Conservation (phyloP, 257 asterid genomes). For the Scutellaria baicalensis region DNA sequence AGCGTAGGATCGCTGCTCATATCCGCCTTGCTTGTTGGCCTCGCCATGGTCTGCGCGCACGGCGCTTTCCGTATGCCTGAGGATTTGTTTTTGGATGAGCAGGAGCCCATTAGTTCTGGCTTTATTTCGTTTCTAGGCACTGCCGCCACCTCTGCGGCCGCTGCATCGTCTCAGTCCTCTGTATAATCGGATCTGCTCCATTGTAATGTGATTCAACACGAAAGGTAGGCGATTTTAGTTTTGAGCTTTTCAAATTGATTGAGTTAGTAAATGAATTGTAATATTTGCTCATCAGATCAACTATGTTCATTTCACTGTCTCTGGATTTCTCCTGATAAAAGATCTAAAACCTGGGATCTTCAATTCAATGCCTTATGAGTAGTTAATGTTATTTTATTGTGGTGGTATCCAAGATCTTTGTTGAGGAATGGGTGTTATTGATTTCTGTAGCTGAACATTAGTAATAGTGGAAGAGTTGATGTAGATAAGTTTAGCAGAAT, state of each 20-base stretch:
- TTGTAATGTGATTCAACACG: not conserved
- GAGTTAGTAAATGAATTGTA: constrained; percentile 12
- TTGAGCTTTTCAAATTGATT: constrained; percentile 5
- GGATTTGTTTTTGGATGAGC: no score
- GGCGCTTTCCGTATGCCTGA: no score
- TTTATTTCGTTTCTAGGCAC: no score
- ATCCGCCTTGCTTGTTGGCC: no score
- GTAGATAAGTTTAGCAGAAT: no score
- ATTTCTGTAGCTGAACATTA: not conserved
- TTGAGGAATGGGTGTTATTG: not conserved
- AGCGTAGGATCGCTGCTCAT: no score
- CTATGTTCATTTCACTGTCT: not conserved
- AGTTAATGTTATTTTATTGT: not conserved
- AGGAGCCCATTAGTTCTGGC: no score
- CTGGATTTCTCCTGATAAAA: not conserved
- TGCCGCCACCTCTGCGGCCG: no score
- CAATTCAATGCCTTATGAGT: no score
- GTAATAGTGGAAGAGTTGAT: not conserved
- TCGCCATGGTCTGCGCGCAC: no score
- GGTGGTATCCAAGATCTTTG: not conserved
- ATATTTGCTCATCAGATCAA: constrained; percentile 7
- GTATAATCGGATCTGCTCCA: no score
- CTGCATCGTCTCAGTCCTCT: no score
- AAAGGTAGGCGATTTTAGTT: constrained; percentile 20
- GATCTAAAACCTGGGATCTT: not conserved